Percentiles rank a stretch among this genome's conserved stretches.
phyloP scores from a whole-genome alignment of 495 filamentous ascomycete genomes.

The Hypomontagnella monticulosa region DNA sequence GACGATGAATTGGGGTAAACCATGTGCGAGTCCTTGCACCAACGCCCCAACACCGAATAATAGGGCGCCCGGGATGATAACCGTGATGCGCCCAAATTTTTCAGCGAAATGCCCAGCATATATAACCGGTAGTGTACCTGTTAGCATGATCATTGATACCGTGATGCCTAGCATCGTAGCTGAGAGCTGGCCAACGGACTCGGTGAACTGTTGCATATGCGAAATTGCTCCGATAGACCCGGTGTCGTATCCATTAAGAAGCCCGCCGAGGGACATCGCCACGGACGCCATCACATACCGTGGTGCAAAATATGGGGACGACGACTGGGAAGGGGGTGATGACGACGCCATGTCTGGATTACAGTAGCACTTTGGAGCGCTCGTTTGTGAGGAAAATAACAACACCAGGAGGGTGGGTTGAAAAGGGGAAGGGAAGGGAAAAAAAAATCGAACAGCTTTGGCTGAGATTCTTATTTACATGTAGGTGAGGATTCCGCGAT shows the following conservation, averaged over 20 bases:
- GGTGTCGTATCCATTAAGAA: conserved; percentile 63
- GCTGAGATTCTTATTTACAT: no score
- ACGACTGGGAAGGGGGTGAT: not conserved
- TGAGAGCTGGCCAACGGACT: conserved; percentile 62
- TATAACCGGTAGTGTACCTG: conserved; percentile 68
- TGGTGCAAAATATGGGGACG: conserved; percentile 26
- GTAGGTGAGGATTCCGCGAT: no score
- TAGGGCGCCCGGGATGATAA: conserved; percentile 62
- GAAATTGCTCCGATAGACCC: conserved; percentile 72
- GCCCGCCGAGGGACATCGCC: conserved; percentile 39
- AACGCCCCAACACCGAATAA: conserved; percentile 65
- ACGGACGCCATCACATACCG: conserved; percentile 43
- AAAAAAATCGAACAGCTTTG: not conserved
- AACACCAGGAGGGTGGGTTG: not conserved
- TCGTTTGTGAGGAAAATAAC: not conserved
- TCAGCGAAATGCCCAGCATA: conserved; percentile 72
- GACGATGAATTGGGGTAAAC: conserved; percentile 63
- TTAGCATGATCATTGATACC: conserved; percentile 71
- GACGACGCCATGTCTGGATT: conserved; percentile 21
- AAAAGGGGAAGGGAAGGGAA: not conserved
- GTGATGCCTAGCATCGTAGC: conserved; percentile 67
- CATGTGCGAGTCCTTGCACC: conserved; percentile 57
- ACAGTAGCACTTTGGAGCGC: not conserved
- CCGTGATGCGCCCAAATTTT: conserved; percentile 61
- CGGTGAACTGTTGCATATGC: conserved; percentile 64